Evolutionary conservation across 2,329 filamentous ascomycete genomes (phyloP), one percentile per base, ranked within the genome.

Genomic region (Fusarium veterinarium): DNA sequence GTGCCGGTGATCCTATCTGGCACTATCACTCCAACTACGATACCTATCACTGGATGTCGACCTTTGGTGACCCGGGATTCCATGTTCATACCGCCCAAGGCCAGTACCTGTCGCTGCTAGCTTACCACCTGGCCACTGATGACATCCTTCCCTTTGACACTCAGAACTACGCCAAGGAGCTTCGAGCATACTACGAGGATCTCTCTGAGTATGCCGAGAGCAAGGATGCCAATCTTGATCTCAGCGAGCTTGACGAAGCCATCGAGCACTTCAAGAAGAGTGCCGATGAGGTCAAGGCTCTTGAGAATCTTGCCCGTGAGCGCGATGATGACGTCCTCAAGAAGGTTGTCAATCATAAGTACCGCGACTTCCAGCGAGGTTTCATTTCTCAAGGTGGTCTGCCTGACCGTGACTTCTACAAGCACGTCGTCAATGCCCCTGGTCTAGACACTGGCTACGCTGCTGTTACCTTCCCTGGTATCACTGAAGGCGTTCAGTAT

Each of bases 1-100:
- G 83, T 6, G 59, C 77, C 0, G 78, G 80, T 1, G 87, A 89
- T 44, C 84, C 91, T 0, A 83, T 93, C 11, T 93, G 92, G 78
- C 91, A 93, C 72, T 97, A 96, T 77, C 93, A 97, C 79, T 89
- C 89, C 69, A 96, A 96, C 81, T 97, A 95, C 78, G 94, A 97
- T 78, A 93, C 89, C 38, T 95, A 93, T 78, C 85, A 91, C 76
- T 97, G 94, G 94, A 96, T 96, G 93, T 87, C 91, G 19, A 91
- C 85, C 6, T 94, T 90, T 73, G 93, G 93, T 8, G 94, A 97
- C 73, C 86, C 87, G 2, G 86, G 84, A 1, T 90, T 88, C 56
- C 84, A 88, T n/a, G 88, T 91, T 44, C 91, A 92, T 69, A 80
- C 86, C 12, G 84, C 90, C 2, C 84, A 87, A 66, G 84, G 90